These are phyloP conservation scores for Fusarium sp. DNA, from an alignment of 2,329 filamentous ascomycete species.

Conservation along the genomic window DNA sequence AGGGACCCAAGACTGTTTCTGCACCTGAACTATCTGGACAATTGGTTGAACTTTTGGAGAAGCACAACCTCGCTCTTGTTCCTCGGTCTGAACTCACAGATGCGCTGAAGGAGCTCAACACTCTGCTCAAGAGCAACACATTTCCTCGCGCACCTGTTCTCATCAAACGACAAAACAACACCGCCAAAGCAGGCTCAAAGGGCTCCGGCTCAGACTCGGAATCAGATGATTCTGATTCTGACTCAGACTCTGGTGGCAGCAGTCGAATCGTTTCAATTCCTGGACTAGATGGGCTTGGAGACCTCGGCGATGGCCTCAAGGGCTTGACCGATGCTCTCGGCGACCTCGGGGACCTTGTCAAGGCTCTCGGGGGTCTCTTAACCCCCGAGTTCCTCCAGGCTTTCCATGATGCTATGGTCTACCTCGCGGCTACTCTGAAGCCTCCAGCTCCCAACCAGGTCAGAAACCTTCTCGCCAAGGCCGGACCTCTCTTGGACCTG, in stretches of 20 bases:
- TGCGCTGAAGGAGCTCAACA: conserved; percentile 58
- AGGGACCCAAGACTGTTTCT: conserved; percentile 40
- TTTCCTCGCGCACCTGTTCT: conserved; percentile 18
- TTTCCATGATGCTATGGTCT: conserved; percentile 58
- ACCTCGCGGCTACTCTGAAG: conserved; percentile 55
- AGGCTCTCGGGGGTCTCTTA: conserved; percentile 52
- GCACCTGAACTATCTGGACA: conserved; percentile 51
- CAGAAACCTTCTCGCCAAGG: conserved; percentile 47
- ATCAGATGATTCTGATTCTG: conserved; percentile 3
- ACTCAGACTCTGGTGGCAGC: conserved; percentile 1
- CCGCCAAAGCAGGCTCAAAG: conserved; percentile 10
- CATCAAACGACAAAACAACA: conserved; percentile 35
- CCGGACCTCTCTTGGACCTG: conserved; percentile 49
- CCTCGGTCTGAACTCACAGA: conserved; percentile 62
- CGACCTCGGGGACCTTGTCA: conserved; percentile 43
- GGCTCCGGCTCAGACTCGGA: background rate
- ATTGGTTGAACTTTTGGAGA: conserved; percentile 58
- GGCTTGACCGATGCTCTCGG: conserved; percentile 46
- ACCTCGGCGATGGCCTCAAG: conserved; percentile 37
- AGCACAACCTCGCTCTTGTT: conserved; percentile 60
- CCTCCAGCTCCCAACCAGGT: conserved; percentile 54
- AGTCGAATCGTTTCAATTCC: conserved; percentile 16
- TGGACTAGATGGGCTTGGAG: conserved; percentile 39
- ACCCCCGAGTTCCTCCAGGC: conserved; percentile 57
- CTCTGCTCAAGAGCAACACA: conserved; percentile 53